A percentile compares a stretch with the other conserved stretches of the same genome.
These are phyloP conservation scores for Eustoma russellianum DNA, from an alignment of 257 asterid species.

Conservation along the genomic window DNA sequence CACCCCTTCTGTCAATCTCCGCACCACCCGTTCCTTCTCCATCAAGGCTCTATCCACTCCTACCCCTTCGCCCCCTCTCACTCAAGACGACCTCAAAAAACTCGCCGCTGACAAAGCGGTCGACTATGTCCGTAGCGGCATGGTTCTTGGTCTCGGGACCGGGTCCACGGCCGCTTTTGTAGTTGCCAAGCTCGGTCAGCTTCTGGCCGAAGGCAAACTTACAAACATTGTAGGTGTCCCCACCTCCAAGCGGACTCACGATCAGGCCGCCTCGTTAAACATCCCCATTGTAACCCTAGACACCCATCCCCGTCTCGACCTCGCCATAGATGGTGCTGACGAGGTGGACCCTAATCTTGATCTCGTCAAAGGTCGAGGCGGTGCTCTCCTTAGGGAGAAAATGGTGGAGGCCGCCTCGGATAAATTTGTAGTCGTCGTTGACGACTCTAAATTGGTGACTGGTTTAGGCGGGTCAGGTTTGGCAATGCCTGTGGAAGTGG, in stretches of 20 bases:
- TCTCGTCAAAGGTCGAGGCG: conserved; percentile 94
- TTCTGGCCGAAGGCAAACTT: conserved; percentile 55
- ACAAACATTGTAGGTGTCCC: conserved; percentile 70
- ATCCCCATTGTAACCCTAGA: no score
- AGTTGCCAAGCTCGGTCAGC: conserved; percentile 76
- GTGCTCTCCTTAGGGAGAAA: conserved; percentile 82
- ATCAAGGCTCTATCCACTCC: conserved; percentile 37
- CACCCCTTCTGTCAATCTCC: conserved; percentile 9
- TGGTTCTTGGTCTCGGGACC: conserved; percentile 95
- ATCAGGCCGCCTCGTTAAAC: conserved; percentile 54
- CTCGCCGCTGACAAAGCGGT: conserved; percentile 91
- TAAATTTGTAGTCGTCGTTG: conserved; percentile 76
- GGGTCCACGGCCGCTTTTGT: conserved; percentile 99
- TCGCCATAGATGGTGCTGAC: no score
- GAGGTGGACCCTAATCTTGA: conserved; percentile 90
- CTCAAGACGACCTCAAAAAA: conserved; percentile 80
- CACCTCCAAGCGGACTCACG: conserved; percentile 67
- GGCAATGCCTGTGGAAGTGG: conserved; percentile 97
- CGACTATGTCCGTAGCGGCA: conserved; percentile 72
- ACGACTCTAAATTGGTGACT: conserved; percentile 66
- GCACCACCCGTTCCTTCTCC: conserved; percentile 16
- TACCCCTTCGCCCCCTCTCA: conserved; percentile 26
- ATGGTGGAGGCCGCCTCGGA: conserved; percentile 95
- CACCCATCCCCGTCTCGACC: no score
- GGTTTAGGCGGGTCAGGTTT: conserved; percentile 90